phyloP scores from a whole-genome alignment of 1,284 basidiomycete genomes.

The Irpex sp. region DNA sequence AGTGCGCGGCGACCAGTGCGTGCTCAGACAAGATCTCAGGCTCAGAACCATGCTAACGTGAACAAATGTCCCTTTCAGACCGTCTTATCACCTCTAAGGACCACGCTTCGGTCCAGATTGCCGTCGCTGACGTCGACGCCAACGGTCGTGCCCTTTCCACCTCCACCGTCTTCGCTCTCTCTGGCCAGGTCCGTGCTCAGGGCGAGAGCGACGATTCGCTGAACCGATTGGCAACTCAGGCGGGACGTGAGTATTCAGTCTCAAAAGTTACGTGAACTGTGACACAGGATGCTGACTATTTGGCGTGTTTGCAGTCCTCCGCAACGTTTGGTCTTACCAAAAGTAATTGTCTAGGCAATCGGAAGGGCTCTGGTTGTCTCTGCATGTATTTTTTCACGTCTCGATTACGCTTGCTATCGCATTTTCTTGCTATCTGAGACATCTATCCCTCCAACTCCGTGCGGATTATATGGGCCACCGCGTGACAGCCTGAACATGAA shows the following conservation, averaged over 20 bases:
- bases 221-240: conserved; percentile 95
- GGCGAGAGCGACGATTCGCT: conserved; percentile 97
- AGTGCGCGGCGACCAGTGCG: conserved; percentile 95
- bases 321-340: conserved; percentile 76
- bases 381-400: conserved; percentile 9
- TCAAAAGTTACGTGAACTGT: conserved; percentile 7
- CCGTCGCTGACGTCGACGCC: conserved; percentile 92
- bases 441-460: neutral
- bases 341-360: conserved; percentile 44
- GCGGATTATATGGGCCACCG: neutral
- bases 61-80: conserved; percentile 43
- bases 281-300: neutral
- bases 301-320: conserved; percentile 47
- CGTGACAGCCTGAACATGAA: neutral
- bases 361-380: conserved; percentile 16
- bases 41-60: neutral
- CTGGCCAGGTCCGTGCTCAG: conserved; percentile 89
- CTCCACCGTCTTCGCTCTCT: conserved; percentile 91
- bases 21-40: conserved; percentile 18
- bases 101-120: conserved; percentile 97
- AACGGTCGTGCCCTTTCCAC: conserved; percentile 87
- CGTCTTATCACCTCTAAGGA: conserved; percentile 98
- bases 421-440: neutral
- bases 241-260: conserved; percentile 73
- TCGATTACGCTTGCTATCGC: conserved; percentile 3